Base-by-base conservation (phyloP, 495 filamentous ascomycete species). In the Penicillium subrubescens region DNA sequence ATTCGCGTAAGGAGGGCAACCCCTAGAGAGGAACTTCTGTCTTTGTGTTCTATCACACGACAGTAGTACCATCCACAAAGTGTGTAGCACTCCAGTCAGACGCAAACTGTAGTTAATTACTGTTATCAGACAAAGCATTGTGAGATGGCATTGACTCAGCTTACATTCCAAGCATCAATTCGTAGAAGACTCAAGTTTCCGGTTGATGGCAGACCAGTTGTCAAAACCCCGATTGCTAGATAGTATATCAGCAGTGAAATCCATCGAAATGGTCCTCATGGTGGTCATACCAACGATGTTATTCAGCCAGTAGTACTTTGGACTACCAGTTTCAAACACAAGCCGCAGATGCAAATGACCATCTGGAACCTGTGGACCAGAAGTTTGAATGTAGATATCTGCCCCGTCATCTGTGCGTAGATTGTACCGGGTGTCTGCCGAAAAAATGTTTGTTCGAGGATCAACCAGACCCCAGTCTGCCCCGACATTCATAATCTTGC, bases 151-250 rank as follows among this genome's bases (percentile, higher is more conserved):
- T n/a, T 17, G 15, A 33, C 37, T 17, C 6, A 21, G 60, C 74
- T 68, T 55, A 77, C 74, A 67, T 77, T 71, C 72, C 72, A 76
- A 21, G 65, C 74, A 70, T 77, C 74, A 56, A 74, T 77, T 17
- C 65, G 59, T 29, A 77, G 48, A 35, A 71, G 43, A 23, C 60
- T 67, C 7, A 64, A 33, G 14, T 67, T 56, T 17, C 41, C 41
- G 15, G 27, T 62, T 15, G 15, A 43, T 33, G n/a, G 59, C 33
- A 23, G 46, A 23, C 52, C 63, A 59, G 17, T 68, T 55, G 67
- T 69, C 62, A 74, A 50, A 31, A 67, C 56, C 17, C 73, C 73
- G 61, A 76, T 67, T 12, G 73, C 71, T 75, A 57, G 14, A 44
- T 8, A 19, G 17, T 7, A 19, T 44, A 19, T 44, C 17, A 44